phyloP scores from a whole-genome alignment of 1,139 yeast species.

The Taphrina betulina region DNA sequence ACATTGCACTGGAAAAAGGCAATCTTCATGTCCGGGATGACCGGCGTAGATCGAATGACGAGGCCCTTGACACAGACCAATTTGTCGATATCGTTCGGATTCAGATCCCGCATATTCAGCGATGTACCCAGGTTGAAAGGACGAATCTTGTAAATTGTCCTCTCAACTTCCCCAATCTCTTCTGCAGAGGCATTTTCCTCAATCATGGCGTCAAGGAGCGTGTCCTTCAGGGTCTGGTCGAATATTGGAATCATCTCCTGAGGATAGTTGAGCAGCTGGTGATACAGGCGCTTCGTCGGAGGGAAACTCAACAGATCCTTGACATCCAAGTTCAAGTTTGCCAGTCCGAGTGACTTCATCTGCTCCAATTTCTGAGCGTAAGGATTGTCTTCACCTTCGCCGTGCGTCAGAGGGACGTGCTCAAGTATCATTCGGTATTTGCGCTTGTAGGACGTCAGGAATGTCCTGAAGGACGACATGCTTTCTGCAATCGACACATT shows the following conservation, averaged over 20 bases:
- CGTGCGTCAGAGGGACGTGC: constrained; percentile 46
- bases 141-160: constrained; percentile 78
- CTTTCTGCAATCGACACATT: constrained; percentile 90
- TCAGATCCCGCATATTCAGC: constrained; percentile 73
- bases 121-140: constrained; percentile 66
- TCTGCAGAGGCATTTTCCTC: constrained; percentile 47
- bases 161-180: constrained; percentile 47
- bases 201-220: constrained; percentile 73
- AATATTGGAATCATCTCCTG: constrained; percentile 95
- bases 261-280: constrained; percentile 86
- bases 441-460: constrained; percentile 76
- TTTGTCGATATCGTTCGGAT: constrained; percentile 89
- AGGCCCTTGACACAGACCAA: constrained; percentile 88
- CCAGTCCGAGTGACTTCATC: constrained; percentile 74
- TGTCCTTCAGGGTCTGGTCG: constrained; percentile 94
- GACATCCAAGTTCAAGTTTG: constrained; percentile 82
- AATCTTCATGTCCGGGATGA: constrained; percentile 96
- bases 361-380: constrained; percentile 67
- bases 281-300: constrained; percentile 72
- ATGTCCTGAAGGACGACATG: constrained; percentile 73
- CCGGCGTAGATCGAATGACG: constrained; percentile 81
- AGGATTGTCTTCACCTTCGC: constrained; percentile 69
- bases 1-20: constrained; percentile 95
- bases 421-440: constrained; percentile 69
- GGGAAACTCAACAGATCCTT: constrained; percentile 73